phyloP scores from a whole-genome alignment of 164 flowering plant species.

The Vitis rupestris region DNA sequence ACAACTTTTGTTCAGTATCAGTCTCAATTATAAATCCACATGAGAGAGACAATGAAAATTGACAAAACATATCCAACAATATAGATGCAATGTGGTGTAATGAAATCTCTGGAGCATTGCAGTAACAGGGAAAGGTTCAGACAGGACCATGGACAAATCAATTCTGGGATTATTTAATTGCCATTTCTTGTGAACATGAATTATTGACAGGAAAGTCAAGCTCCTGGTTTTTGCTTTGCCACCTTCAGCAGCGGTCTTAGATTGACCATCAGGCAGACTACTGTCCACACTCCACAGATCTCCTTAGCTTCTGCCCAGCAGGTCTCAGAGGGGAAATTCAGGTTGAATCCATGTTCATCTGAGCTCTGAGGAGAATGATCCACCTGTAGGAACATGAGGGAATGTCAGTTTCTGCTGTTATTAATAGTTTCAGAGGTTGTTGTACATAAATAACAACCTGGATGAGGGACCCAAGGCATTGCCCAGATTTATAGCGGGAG shows the following conservation, averaged over 20 bases:
- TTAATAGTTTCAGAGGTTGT: neutral
- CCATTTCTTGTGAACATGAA: no score
- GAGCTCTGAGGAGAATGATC: neutral
- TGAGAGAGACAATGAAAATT: no score
- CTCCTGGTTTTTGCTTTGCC: no score
- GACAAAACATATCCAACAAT: no score
- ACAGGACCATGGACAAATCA: no score
- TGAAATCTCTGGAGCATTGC: no score
- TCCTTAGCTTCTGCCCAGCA: neutral
- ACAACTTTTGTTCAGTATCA: no score
- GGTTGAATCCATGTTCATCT: neutral
- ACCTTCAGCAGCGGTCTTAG: neutral
- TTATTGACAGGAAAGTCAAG: no score
- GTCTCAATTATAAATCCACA: no score
- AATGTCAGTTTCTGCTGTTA: neutral
- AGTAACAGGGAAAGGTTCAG: no score
- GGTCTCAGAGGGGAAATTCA: neutral
- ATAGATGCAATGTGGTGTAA: no score
- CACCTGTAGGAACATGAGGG: neutral
- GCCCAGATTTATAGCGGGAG: neutral
- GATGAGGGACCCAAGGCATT: neutral
- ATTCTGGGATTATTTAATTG: no score
- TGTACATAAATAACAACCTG: neutral
- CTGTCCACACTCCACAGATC: neutral
- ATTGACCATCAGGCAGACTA: neutral